Evolutionary conservation across 352 stramenopile species (phyloP).

Genomic region (Phytophthora brassicae): DNA sequence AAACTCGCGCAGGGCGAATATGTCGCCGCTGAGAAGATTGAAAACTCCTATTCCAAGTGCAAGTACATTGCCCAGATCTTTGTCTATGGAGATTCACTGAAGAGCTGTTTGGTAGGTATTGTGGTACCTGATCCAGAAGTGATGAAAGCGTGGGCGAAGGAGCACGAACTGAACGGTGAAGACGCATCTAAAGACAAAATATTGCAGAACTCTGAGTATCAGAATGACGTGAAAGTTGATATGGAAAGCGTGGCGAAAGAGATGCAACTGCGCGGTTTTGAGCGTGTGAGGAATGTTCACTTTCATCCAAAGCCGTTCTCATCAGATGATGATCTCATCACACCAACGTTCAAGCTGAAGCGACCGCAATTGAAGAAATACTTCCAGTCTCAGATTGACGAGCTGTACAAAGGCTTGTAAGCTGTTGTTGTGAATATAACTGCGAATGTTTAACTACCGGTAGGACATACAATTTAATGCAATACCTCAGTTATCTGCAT

Average conservation of each 20-base stretch:
- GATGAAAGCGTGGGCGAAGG: slow-evolving; percentile 41
- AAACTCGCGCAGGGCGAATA: slow-evolving; percentile 93
- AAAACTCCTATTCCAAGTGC: slow-evolving; percentile 91
- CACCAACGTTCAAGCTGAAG: slow-evolving; percentile 95
- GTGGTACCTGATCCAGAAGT: slow-evolving; percentile 74
- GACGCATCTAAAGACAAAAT: slow-evolving; percentile 31
- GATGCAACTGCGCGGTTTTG: slow-evolving; percentile 82
- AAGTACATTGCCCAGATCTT: slow-evolving; percentile 92
- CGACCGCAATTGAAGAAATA: slow-evolving; percentile 53
- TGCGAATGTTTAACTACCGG: too few species aligned
- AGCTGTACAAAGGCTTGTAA: slow-evolving; percentile 45
- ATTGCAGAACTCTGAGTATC: slow-evolving; percentile 39
- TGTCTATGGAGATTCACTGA: slow-evolving; percentile 94
- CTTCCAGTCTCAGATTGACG: slow-evolving; percentile 52
- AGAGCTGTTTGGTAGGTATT: slow-evolving; percentile 91
- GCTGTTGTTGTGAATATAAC: too few species aligned
- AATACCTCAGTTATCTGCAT: slow-evolving; percentile 20
- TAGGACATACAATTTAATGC: too few species aligned
- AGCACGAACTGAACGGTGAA: slow-evolving; percentile 15
- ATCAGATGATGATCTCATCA: slow-evolving; percentile 89
- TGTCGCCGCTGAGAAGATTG: slow-evolving; percentile 94
- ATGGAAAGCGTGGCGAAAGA: slow-evolving; percentile 39
- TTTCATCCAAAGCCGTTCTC: slow-evolving; percentile 79
- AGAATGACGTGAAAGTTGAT: slow-evolving; percentile 35
- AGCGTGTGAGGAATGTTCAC: slow-evolving; percentile 82